These are phyloP conservation scores for Solanum ossicruentum DNA, from an alignment of 257 asterid species.

Conservation along the genomic window DNA sequence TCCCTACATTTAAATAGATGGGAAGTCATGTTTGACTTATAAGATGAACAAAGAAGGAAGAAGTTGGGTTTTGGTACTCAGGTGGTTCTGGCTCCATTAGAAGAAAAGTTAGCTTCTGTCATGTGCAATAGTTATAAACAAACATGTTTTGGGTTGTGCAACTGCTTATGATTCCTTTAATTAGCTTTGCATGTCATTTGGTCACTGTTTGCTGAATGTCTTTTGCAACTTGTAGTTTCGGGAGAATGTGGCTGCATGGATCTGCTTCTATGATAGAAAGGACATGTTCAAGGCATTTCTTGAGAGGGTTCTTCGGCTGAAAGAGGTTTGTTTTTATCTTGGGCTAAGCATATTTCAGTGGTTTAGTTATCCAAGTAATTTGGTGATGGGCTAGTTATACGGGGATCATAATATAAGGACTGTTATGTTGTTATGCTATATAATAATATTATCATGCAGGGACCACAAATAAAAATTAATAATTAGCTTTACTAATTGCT, in stretches of 20 bases:
- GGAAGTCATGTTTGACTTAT: background rate
- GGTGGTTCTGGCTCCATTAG: background rate
- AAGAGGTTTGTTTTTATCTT: conserved; percentile 50
- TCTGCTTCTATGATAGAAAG: conserved; percentile 66
- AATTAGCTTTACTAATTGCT: background rate
- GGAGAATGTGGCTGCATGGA: conserved; percentile 97
- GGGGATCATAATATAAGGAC: background rate
- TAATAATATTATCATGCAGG: background rate
- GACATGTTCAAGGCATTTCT: conserved; percentile 79
- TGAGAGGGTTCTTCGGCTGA: conserved; percentile 77
- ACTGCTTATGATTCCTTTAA: background rate
- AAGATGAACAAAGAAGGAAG: background rate
- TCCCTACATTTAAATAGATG: background rate
- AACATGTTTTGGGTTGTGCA: background rate
- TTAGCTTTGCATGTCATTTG: background rate
- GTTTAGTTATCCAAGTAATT: background rate
- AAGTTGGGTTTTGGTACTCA: background rate
- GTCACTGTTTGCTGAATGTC: background rate
- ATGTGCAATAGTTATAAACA: background rate
- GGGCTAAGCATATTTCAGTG: background rate
- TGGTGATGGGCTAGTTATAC: background rate
- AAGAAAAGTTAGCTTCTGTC: background rate
- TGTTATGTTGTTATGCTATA: background rate
- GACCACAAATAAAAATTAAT: background rate
- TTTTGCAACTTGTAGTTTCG: conserved; percentile 66